Base-by-base conservation (phyloP, 2,329 filamentous ascomycete genomes). In the Beauveria rudraprayagi region DNA sequence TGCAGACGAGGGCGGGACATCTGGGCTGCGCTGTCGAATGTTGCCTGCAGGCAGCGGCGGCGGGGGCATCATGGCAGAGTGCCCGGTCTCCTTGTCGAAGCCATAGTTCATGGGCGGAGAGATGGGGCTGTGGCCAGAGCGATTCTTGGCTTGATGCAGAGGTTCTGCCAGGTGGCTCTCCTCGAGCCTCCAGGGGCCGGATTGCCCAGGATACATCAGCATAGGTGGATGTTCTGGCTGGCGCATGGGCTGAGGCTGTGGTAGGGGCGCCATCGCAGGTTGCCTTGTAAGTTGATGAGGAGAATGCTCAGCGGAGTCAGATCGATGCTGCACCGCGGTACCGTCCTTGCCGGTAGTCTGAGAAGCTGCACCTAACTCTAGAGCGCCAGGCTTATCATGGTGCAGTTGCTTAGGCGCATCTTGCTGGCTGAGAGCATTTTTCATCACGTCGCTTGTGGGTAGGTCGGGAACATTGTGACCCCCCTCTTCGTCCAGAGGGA, bases 111-210 rank as follows among this genome's bases (percentile, higher is more conserved):
- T 52, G 1, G 67, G 59, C 34, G 61, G 64, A 52, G 71, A 70
- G 3, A 70, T 68, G 52, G 64, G 63, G 19, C 66, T 66, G 2
- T 71, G 71, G 19, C 69, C 71, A 24, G 72, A 66, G 22, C 73
- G 71, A 54, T 73, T 73, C 56, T 70, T 71, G 3, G 72, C 67
- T 3, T 64, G 61, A 57, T 75, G 71, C 19, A 84, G 72, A 28
- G 83, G 83, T 63, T 81, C 77, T 1, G 77, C 71, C 41, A 85
- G 71, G 62, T 81, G 76, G 10, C 82, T 84, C 69, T 83, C 81
- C 64, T 84, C 76, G 6, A 82, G 69, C 55, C 78, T 81, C 82
- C 82, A 85, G 19, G 74, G 73, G 0, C 76, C 77, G n/a, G 72
- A 70, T 1, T 70, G 65, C 28, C 65, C 66, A 28, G 66, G 65